Base-by-base conservation (phyloP, 495 filamentous ascomycete genomes). In the Penicillium argentinense region DNA sequence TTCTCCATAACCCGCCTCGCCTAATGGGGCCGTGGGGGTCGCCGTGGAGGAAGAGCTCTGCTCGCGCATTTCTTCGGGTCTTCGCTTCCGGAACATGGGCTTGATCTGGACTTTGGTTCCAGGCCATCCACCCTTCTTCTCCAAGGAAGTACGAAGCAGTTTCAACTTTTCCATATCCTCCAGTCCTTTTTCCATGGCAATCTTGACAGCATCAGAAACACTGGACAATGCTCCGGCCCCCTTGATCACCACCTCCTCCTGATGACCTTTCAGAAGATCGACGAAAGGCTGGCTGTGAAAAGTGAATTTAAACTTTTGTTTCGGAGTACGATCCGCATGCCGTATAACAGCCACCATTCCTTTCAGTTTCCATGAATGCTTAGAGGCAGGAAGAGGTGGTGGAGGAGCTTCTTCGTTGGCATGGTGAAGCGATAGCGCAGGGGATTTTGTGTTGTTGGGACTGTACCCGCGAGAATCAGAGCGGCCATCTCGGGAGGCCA, bases 51-150 rank as follows among this genome's bases (percentile, higher is more conserved):
- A n/a, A n/a, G n/a, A 47, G 27, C 43, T 36, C 49, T 69, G 52
- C 13, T 54, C 66, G 32, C 51, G 43, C 47, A 75, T 62, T 49
- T 82, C 80, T 43, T 85, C 79, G 9, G 76, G 74, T 62, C 84
- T 86, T 39, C 83, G 74, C 66, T 89, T 96, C 28, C 89, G 82
- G 67, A 97, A 98, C 87, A 98, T 91, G 1, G 93, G 93, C 68
- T 98, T 98, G 57, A 98, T 97, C 69, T 98, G 93, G 19, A 98
- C 92, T 68, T 98, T 98, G 4, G 93, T 98, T 1, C 93, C 93
- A 7, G 89, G 82, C 88, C 90, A 96, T 9, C 81, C 83, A 8
- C 91, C 89, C 68, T 97, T 98, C 63, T 89, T 91, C 27, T 88
- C 83, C 9, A 98, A 73, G 9, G 91, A 90, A 42, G 89, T 91